Percentiles rank a stretch among this genome's conserved stretches.
Evolutionary conservation across 148 eudicot genomes (phyloP).

Genomic region (Fagopyrum esculentum): DNA sequence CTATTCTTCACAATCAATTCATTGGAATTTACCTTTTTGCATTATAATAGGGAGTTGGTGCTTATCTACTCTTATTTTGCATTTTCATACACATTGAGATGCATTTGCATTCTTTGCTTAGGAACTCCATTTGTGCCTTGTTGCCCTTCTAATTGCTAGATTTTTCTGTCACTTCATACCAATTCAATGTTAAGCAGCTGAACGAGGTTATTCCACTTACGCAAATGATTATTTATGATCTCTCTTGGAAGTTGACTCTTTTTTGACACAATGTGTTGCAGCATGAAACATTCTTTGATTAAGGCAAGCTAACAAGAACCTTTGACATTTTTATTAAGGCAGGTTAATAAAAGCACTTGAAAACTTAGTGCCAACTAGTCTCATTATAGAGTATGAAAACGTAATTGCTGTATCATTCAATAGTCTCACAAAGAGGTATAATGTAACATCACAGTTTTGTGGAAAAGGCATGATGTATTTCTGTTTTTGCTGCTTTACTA

Average conservation of each 20-base stretch:
- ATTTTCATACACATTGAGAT: conserved; percentile 6
- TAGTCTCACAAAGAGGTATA: neutral
- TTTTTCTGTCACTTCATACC: neutral
- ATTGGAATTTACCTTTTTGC: neutral
- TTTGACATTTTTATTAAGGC: neutral
- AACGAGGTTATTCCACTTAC: neutral
- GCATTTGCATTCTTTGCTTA: neutral
- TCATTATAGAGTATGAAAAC: neutral
- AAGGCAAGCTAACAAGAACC: neutral
- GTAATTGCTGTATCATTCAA: neutral
- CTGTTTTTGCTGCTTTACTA: conserved; percentile 1
- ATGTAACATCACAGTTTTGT: neutral
- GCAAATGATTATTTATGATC: neutral
- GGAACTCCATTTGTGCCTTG: neutral
- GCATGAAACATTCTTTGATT: neutral
- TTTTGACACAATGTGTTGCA: neutral
- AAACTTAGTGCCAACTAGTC: neutral
- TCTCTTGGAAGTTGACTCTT: neutral
- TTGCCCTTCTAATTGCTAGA: neutral
- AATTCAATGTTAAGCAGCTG: neutral
- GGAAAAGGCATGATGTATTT: neutral
- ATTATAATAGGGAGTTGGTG: too few species aligned
- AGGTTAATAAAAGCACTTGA: neutral
- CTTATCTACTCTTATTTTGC: neutral
- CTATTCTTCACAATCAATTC: neutral